Percentiles rank a stretch among this genome's conserved stretches.
These are phyloP conservation scores for Ascocoryne sarcoides DNA, from an alignment of 2,329 filamentous ascomycete species.

Conservation along the genomic window DNA sequence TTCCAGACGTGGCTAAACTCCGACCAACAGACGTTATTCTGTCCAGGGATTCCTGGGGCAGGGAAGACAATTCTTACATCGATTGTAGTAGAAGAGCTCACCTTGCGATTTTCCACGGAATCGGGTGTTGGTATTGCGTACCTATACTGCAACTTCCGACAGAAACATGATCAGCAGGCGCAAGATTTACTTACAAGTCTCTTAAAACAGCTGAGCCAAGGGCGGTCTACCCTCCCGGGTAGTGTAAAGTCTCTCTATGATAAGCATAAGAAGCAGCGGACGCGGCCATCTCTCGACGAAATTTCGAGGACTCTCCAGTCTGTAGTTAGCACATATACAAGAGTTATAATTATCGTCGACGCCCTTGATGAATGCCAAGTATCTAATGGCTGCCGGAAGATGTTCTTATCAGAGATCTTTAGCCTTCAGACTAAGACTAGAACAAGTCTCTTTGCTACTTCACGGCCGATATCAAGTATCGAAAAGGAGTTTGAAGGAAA, in stretches of 20 bases:
- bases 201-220: constrained; percentile 26
- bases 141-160: constrained; percentile 28
- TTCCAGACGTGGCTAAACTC: constrained; percentile 9
- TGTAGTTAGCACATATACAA: constrained; percentile 16
- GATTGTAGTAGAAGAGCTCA: constrained; percentile 35
- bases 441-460: constrained; percentile 27
- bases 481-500: constrained; percentile 13
- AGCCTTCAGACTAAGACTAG: constrained; percentile 11
- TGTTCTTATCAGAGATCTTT: constrained; percentile 24
- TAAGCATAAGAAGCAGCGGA: constrained; percentile 14
- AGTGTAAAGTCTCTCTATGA: constrained; percentile 20
- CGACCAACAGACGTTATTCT: constrained; percentile 11
- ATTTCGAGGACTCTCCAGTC: constrained; percentile 15
- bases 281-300: constrained; percentile 20
- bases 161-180: constrained; percentile 19
- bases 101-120: constrained; percentile 15
- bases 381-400: constrained; percentile 7
- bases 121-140: constrained; percentile 24
- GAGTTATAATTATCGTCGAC: constrained; percentile 14
- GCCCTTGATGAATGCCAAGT: constrained; percentile 14
- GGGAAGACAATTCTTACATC: constrained; percentile 40
- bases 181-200: constrained; percentile 23
- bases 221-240: constrained; percentile 6
- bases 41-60: constrained; percentile 34
- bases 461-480: constrained; percentile 24